phyloP scores from a whole-genome alignment of 73 alveolate genomes.

The Tetrahymena thermophila region DNA sequence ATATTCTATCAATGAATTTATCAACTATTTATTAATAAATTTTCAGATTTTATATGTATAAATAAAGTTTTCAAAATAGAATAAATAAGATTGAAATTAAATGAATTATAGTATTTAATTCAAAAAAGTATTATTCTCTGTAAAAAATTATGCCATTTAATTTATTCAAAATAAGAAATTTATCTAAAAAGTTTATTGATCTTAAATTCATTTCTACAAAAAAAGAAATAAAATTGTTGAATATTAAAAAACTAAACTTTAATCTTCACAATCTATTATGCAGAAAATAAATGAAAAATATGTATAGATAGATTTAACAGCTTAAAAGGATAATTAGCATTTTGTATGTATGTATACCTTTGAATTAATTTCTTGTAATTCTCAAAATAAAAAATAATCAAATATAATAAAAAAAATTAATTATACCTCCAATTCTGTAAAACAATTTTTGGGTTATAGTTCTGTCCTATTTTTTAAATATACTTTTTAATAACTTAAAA shows the following conservation, averaged over 20 bases:
- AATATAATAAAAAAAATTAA: background rate
- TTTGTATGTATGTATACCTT: background rate
- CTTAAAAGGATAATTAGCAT: background rate
- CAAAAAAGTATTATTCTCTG: no score
- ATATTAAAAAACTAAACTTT: no score
- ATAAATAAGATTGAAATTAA: background rate
- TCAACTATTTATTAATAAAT: background rate
- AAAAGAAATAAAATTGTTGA: no score
- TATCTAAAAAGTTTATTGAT: no score
- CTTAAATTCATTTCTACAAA: no score
- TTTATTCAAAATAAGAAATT: no score
- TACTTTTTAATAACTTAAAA: background rate
- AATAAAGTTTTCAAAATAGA: background rate
- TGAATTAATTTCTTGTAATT: no score
- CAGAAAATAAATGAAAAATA: no score
- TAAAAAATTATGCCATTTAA: no score
- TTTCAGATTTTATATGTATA: background rate
- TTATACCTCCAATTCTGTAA: background rate
- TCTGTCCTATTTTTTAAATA: background rate
- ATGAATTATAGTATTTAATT: no score
- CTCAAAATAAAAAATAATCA: background rate
- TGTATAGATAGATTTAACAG: no score
- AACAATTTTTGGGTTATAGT: background rate
- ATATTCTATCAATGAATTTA: background rate
- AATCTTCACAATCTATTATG: no score